A percentile compares a stretch with the other conserved stretches of the same genome.
Conservation (phyloP, 2,329 filamentous ascomycete genomes). For the Penicillium sp. region DNA sequence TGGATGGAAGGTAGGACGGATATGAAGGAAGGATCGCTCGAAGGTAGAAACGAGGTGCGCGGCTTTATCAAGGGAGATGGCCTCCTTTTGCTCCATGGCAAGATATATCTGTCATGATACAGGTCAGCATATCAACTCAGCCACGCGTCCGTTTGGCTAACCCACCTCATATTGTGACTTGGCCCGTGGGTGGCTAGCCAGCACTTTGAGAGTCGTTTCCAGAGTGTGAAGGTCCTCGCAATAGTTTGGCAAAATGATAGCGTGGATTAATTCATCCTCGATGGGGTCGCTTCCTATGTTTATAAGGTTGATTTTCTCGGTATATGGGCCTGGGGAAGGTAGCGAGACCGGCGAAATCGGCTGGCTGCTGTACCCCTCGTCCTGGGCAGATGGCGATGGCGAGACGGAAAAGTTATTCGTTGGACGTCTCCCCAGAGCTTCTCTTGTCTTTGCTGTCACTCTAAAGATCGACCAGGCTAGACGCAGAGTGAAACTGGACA, state of each 20-base stretch:
- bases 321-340: conserved; percentile 1
- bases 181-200: conserved; percentile 67
- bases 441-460: conserved; percentile 30
- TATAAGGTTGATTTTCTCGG: conserved; percentile 45
- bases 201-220: conserved; percentile 66
- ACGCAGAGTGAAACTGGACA: conserved; percentile 58
- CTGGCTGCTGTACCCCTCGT: conserved; percentile 9
- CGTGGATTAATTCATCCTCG: conserved; percentile 57
- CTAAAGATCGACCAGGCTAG: conserved; percentile 50
- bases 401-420: background rate
- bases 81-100: conserved; percentile 71
- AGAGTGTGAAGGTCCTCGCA: conserved; percentile 70
- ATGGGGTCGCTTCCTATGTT: conserved; percentile 54
- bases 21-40: conserved; percentile 63
- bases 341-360: conserved; percentile 8
- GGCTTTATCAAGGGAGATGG: conserved; percentile 62
- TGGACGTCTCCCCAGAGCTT: conserved; percentile 19
- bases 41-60: conserved; percentile 63
- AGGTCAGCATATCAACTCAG: background rate
- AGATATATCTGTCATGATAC: conserved; percentile 61
- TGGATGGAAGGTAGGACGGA: conserved; percentile 69
- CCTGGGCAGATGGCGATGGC: background rate
- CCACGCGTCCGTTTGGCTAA: background rate
- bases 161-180: conserved; percentile 67
- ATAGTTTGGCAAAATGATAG: conserved; percentile 72